Percentiles rank a stretch among this genome's conserved stretches.
These are phyloP conservation scores for Phaffia australis DNA, from an alignment of 768 basidiomycete species.

Conservation along the genomic window DNA sequence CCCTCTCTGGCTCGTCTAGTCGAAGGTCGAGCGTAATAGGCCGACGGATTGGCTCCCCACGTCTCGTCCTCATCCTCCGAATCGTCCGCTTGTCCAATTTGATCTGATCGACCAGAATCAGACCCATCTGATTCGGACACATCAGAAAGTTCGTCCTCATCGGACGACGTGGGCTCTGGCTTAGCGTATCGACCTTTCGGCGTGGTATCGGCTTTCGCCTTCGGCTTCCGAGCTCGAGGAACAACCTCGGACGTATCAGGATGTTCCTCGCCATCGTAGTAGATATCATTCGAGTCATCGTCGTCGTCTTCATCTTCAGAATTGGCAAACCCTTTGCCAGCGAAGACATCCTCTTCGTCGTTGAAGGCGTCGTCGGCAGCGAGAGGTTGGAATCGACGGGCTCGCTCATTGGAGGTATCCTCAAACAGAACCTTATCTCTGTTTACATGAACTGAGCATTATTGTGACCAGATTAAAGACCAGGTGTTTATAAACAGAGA, in stretches of 20 bases:
- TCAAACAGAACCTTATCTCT: conserved; percentile 69
- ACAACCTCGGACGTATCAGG: conserved; percentile 42
- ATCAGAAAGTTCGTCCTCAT: conserved; percentile 7
- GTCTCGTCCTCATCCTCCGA: conserved; percentile 49
- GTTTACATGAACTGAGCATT: conserved; percentile 53
- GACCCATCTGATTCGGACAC: neutral
- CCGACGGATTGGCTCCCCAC: conserved; percentile 70
- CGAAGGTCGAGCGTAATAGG: conserved; percentile 59
- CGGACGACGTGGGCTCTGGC: conserved; percentile 7
- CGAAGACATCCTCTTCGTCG: conserved; percentile 74
- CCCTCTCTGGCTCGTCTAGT: conserved; percentile 47
- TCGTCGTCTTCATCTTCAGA: conserved; percentile 36
- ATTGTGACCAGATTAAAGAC: neutral
- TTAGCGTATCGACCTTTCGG: conserved; percentile 26
- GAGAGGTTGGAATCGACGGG: conserved; percentile 26
- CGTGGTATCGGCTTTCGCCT: conserved; percentile 38
- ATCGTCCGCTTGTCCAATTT: conserved; percentile 32
- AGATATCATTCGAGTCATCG: conserved; percentile 9
- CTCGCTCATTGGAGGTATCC: conserved; percentile 40
- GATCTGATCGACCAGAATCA: neutral
- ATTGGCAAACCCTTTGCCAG: conserved; percentile 47
- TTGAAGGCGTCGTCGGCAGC: conserved; percentile 41
- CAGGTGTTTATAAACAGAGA: neutral
- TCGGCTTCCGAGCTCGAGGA: conserved; percentile 25
- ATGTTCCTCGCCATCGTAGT: conserved; percentile 40